These are phyloP conservation scores for Neoscytalidium dimidiatum DNA, from an alignment of 2,329 filamentous ascomycete species.

Conservation along the genomic window DNA sequence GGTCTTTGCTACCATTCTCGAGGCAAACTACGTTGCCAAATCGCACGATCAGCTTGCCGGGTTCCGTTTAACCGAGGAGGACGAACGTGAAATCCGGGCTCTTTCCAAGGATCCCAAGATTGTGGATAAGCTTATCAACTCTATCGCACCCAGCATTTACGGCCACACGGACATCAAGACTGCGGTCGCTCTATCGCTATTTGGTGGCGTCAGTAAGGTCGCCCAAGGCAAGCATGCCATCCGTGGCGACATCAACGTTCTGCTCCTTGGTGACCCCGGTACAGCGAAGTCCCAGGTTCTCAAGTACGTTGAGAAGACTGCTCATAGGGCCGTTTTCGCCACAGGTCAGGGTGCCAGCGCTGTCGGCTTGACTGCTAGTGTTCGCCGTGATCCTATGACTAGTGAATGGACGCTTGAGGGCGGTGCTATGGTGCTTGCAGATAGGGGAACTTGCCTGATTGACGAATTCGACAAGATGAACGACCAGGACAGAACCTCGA, in stretches of 20 bases:
- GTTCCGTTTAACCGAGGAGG: slow-evolving; percentile 91
- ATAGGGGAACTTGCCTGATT: slow-evolving; percentile 96
- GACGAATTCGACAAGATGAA: slow-evolving; percentile 99
- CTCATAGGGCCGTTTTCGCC: slow-evolving; percentile 97
- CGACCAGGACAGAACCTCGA: slow-evolving; percentile 95
- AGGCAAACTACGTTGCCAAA: slow-evolving; percentile 97
- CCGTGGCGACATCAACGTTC: slow-evolving; percentile 95
- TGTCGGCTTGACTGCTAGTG: slow-evolving; percentile 94
- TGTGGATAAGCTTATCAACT: slow-evolving; percentile 87
- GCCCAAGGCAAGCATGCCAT: slow-evolving; percentile 88
- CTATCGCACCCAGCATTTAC: slow-evolving; percentile 96
- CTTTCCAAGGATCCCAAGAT: slow-evolving; percentile 89
- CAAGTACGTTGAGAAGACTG: slow-evolving; percentile 96
- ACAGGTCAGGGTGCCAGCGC: slow-evolving; percentile 98
- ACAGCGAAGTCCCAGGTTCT: slow-evolving; percentile 96
- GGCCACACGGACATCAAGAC: slow-evolving; percentile 97
- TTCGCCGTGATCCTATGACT: slow-evolving; percentile 88
- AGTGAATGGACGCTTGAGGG: slow-evolving; percentile 98
- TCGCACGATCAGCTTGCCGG: slow-evolving; percentile 96
- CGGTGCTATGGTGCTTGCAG: slow-evolving; percentile 96
- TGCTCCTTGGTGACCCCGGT: slow-evolving; percentile 94
- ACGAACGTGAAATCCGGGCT: slow-evolving; percentile 85
- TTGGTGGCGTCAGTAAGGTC: slow-evolving; percentile 90
- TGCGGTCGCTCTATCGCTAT: slow-evolving; percentile 88
- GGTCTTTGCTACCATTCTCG: slow-evolving; percentile 94